phyloP scores from a whole-genome alignment of 2,329 filamentous ascomycete genomes.

The Aspergillus fischeri region DNA sequence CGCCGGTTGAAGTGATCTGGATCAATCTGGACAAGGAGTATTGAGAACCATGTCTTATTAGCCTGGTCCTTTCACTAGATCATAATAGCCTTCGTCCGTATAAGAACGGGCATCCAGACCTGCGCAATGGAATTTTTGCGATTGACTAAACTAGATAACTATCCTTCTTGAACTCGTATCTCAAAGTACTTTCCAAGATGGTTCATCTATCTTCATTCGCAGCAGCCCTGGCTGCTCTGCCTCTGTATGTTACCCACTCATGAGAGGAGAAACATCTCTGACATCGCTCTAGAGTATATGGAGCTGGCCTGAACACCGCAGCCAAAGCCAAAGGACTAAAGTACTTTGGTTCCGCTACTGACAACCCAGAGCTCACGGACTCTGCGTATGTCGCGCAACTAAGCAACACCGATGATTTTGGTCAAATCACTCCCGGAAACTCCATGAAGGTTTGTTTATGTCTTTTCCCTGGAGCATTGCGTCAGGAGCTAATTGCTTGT shows the following conservation, averaged over 20 bases:
- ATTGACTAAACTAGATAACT: background rate
- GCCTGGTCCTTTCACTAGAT: background rate
- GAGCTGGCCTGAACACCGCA: constrained; percentile 24
- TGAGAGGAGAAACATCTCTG: background rate
- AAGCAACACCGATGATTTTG: constrained; percentile 59
- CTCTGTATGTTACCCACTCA: constrained; percentile 13
- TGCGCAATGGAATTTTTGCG: background rate
- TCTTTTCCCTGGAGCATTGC: background rate
- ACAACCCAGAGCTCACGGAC: constrained; percentile 53
- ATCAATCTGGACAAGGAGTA: background rate
- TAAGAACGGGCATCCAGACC: background rate
- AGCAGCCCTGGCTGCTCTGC: constrained; percentile 11
- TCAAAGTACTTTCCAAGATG: background rate
- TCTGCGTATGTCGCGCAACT: constrained; percentile 53
- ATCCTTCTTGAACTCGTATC: background rate
- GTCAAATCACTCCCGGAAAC: constrained; percentile 62
- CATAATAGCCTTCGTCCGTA: background rate
- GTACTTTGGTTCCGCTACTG: constrained; percentile 57
- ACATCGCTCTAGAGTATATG: constrained; percentile 12
- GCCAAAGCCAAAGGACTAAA: constrained; percentile 53
- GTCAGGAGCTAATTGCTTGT: background rate
- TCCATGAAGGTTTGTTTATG: constrained; percentile 46
- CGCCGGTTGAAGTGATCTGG: background rate
- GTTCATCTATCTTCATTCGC: constrained; percentile 1
- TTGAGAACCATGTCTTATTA: background rate